These are phyloP conservation scores for Camellia sinensis DNA, from an alignment of 148 eudicot species.

Conservation along the genomic window DNA sequence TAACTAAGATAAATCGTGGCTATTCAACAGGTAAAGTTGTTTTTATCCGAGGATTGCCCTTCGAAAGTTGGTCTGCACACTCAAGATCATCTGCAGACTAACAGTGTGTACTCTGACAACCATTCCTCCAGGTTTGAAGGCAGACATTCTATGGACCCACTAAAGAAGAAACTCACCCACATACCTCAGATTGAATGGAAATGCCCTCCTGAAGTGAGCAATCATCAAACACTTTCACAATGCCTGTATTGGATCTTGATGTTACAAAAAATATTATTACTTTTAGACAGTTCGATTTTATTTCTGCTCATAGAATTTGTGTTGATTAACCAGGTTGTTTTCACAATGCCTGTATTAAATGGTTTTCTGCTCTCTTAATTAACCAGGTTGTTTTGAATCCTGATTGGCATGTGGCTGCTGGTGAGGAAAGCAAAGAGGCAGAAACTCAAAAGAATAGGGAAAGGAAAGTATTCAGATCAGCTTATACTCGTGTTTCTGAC, in stretches of 20 bases:
- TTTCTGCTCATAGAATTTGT: conserved; percentile 1
- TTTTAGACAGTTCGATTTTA: neutral
- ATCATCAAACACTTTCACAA: neutral
- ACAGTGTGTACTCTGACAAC: conserved; percentile 15
- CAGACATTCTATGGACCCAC: conserved; percentile 19
- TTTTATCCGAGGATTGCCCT: conserved; percentile 25
- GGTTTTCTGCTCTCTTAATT: conserved; percentile 14
- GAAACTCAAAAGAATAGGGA: conserved; percentile 39
- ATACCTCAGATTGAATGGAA: conserved; percentile 47
- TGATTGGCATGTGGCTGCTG: conserved; percentile 60
- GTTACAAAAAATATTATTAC: neutral
- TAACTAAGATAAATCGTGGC: neutral
- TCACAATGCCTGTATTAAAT: conserved; percentile 5
- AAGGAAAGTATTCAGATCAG: conserved; percentile 36
- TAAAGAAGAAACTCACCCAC: conserved; percentile 9
- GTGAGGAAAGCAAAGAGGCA: conserved; percentile 60
- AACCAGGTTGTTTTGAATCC: conserved; percentile 39
- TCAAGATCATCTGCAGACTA: conserved; percentile 1
- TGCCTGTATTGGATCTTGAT: neutral
- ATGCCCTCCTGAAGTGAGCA: conserved; percentile 58
- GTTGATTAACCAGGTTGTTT: conserved; percentile 37
- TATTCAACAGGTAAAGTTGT: conserved; percentile 30
- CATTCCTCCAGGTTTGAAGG: conserved; percentile 25
- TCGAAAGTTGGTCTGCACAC: conserved; percentile 22
- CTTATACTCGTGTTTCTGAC: conserved; percentile 37